Conservation (phyloP, 2,329 filamentous ascomycete genomes). For the Colletotrichum sp. region DNA sequence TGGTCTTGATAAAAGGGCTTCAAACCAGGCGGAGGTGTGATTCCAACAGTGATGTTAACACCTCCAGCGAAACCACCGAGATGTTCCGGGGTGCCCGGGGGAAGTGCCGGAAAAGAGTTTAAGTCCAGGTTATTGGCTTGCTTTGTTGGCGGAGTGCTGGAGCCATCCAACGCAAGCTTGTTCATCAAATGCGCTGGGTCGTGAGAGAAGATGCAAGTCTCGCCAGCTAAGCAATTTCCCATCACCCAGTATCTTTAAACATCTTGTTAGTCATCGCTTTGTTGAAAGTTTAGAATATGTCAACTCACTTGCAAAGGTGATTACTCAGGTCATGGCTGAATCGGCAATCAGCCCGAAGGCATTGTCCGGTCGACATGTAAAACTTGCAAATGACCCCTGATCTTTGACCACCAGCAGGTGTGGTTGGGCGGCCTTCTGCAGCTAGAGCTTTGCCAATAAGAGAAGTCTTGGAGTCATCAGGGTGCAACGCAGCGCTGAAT, state of each 20-base stretch:
- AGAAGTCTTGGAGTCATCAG: slow-evolving; percentile 67
- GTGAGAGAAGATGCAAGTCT: slow-evolving; percentile 96
- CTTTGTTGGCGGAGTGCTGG: slow-evolving; percentile 68
- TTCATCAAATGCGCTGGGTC: slow-evolving; percentile 88
- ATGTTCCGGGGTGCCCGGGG: slow-evolving; percentile 64
- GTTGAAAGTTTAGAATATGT: background rate
- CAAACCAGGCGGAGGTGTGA: slow-evolving; percentile 73
- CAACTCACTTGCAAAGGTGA: slow-evolving; percentile 94
- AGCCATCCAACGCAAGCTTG: slow-evolving; percentile 76
- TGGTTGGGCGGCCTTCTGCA: slow-evolving; percentile 74
- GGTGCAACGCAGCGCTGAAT: slow-evolving; percentile 29
- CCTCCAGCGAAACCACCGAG: slow-evolving; percentile 58
- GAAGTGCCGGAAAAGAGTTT: slow-evolving; percentile 82
- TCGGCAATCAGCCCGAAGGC: slow-evolving; percentile 91
- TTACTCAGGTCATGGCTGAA: slow-evolving; percentile 97
- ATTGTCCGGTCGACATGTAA: slow-evolving; percentile 94
- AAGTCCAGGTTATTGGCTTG: slow-evolving; percentile 78
- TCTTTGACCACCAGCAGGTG: slow-evolving; percentile 73
- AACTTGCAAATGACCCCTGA: slow-evolving; percentile 96
- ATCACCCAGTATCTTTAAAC: slow-evolving; percentile 86
- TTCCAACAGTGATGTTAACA: slow-evolving; percentile 56
- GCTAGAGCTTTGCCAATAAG: slow-evolving; percentile 91
- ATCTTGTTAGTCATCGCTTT: background rate
- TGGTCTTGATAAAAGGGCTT: slow-evolving; percentile 66
- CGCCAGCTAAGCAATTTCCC: slow-evolving; percentile 92